A percentile compares a stretch with the other conserved stretches of the same genome.
Conservation (phyloP, 257 asterid species). For the Capsicum chinense region DNA sequence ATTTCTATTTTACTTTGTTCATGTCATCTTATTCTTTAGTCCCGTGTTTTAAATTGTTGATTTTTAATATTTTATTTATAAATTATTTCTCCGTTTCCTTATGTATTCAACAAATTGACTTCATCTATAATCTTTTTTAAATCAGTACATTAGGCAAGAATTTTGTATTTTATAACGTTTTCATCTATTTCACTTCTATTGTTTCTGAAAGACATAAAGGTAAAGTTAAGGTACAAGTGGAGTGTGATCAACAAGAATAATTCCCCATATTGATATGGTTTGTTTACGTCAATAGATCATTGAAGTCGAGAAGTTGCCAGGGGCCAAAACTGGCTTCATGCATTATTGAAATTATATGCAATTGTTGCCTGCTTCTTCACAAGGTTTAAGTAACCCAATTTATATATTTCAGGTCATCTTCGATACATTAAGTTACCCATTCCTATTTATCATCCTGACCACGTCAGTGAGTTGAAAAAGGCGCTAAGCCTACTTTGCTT, state of each 20-base stretch:
- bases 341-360: neutral
- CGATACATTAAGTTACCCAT: conserved; percentile 93
- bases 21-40: too few species aligned
- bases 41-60: too few species aligned
- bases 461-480: conserved; percentile 75
- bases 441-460: conserved; percentile 90
- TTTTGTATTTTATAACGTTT: neutral
- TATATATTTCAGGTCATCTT: conserved; percentile 75
- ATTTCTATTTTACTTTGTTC: too few species aligned
- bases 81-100: too few species aligned
- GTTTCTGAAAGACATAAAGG: neutral
- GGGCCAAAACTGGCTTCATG: conserved; percentile 13
- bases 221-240: neutral
- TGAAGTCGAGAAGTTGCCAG: conserved; percentile 22
- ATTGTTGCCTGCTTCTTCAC: neutral
- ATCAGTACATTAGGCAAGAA: too few species aligned
- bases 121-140: too few species aligned
- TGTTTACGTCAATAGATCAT: neutral
- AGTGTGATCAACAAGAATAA: neutral
- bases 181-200: neutral
- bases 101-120: too few species aligned
- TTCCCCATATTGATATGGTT: neutral
- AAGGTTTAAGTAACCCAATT: conserved; percentile 18
- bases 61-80: too few species aligned
- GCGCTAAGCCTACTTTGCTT: conserved; percentile 79